Percentiles rank a stretch among this genome's conserved stretches.
phyloP scores from a whole-genome alignment of 805 yeast species.

The Cyberlindnera americana region DNA sequence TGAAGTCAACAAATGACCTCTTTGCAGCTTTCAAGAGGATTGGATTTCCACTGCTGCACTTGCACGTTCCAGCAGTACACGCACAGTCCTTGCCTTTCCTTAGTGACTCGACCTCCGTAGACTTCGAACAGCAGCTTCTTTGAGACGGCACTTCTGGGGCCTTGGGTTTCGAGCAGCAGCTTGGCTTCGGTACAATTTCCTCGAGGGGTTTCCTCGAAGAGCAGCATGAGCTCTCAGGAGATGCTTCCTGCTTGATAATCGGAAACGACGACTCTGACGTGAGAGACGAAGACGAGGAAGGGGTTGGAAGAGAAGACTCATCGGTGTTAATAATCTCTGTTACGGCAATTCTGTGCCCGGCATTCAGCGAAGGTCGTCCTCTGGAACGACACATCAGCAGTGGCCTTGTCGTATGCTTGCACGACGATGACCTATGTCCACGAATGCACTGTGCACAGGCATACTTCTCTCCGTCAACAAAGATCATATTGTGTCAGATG shows the following conservation, averaged over 20 bases:
- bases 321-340: slow-evolving; percentile 21
- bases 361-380: slow-evolving; percentile 65
- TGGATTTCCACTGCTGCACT: slow-evolving; percentile 18
- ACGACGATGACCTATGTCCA: slow-evolving; percentile 78
- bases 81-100: not conserved
- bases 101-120: not conserved
- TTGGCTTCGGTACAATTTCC: not conserved
- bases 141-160: slow-evolving; percentile 7
- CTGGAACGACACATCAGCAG: slow-evolving; percentile 28
- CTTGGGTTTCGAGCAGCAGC: not conserved
- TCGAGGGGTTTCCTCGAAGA: not conserved
- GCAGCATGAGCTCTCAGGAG: too few relatives aligned
- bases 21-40: slow-evolving; percentile 27
- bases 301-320: not conserved
- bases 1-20: slow-evolving; percentile 26
- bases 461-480: slow-evolving; percentile 68
- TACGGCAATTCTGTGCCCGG: slow-evolving; percentile 28
- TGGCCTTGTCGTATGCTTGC: slow-evolving; percentile 71
- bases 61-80: slow-evolving; percentile 5
- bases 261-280: not conserved
- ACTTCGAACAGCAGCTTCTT: slow-evolving; percentile 9
- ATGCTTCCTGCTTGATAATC: too few relatives aligned
- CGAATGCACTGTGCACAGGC: slow-evolving; percentile 77
- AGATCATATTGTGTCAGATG: slow-evolving; percentile 43
- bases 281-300: not conserved